Evolutionary conservation across 164 flowering plant genomes (phyloP).

Genomic region (Platanus orientalis): DNA sequence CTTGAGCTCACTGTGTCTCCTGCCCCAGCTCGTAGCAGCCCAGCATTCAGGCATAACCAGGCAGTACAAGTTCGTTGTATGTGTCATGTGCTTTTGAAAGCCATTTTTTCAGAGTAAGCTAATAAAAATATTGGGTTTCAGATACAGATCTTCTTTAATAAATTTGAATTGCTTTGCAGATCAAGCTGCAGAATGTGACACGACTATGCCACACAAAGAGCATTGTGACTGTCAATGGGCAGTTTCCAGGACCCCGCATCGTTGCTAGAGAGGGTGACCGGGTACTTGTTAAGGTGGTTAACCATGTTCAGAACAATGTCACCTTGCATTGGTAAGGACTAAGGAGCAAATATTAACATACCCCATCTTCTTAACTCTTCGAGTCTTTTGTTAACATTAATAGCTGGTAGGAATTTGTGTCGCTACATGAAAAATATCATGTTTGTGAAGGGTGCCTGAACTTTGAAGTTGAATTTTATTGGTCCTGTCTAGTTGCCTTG

Average conservation of each 20-base stretch:
- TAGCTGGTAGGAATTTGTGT: too few relatives aligned
- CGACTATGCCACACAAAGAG: constrained; percentile 64
- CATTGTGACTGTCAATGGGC: constrained; percentile 59
- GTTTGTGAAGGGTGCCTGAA: too few relatives aligned
- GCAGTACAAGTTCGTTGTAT: constrained; percentile 40
- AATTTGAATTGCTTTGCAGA: constrained; percentile 26
- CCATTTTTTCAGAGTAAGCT: background rate
- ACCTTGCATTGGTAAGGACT: constrained; percentile 56
- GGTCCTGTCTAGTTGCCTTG: too few relatives aligned
- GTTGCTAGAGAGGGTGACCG: constrained; percentile 67
- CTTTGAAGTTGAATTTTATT: too few relatives aligned
- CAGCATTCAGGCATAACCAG: constrained; percentile 28
- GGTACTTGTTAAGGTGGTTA: constrained; percentile 52
- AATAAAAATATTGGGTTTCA: too few relatives aligned
- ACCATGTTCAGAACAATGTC: constrained; percentile 51
- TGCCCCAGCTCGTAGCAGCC: constrained; percentile 16
- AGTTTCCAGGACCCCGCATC: constrained; percentile 62
- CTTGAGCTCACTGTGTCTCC: constrained; percentile 11
- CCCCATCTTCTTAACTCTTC: too few relatives aligned
- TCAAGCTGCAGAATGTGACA: constrained; percentile 50
- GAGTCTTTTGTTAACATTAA: too few relatives aligned
- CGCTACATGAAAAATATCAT: too few relatives aligned
- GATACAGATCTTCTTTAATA: background rate
- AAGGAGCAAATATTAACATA: too few relatives aligned
- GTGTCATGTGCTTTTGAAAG: background rate